Conservation (phyloP, 371 early-diverging fungal genomes). For the Rhizomucor miehei region DNA sequence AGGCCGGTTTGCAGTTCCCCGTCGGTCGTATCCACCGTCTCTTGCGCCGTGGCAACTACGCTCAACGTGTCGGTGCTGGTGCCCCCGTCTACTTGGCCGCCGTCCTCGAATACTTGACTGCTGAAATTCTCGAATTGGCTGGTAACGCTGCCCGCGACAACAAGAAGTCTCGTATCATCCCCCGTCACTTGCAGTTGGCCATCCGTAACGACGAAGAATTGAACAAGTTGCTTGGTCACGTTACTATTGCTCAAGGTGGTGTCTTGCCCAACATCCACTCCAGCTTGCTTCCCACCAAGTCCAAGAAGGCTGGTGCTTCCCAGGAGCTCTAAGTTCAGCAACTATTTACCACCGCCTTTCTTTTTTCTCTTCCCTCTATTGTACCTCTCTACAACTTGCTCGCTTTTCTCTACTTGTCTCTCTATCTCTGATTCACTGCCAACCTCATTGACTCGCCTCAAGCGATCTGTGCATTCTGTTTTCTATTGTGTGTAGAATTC, state of each 20-base stretch:
- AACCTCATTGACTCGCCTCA: background rate
- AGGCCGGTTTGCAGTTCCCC: conserved; percentile 93
- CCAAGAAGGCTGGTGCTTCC: conserved; percentile 67
- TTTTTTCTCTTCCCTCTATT: background rate
- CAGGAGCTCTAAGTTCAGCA: conserved; percentile 67
- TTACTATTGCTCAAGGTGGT: conserved; percentile 88
- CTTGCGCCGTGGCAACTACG: conserved; percentile 94
- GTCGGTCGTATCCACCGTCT: conserved; percentile 97
- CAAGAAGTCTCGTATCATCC: conserved; percentile 94
- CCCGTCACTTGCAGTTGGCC: conserved; percentile 88
- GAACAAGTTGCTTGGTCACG: conserved; percentile 91
- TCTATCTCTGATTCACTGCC: background rate
- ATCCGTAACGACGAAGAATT: conserved; percentile 96
- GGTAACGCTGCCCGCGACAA: conserved; percentile 96
- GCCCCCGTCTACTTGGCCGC: conserved; percentile 95
- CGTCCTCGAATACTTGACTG: conserved; percentile 94
- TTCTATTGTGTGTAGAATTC: too few species aligned
- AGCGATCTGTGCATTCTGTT: too few species aligned
- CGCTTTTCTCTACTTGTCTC: background rate
- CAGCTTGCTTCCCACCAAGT: conserved; percentile 68
- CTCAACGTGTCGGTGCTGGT: conserved; percentile 92
- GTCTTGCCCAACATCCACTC: conserved; percentile 86
- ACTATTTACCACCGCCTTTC: conserved; percentile 56
- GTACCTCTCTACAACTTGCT: background rate
- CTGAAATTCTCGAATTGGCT: conserved; percentile 96